Evolutionary conservation across 169 alveolate genomes (phyloP).

Genomic region (Cryptosporidium ubiquitum): DNA sequence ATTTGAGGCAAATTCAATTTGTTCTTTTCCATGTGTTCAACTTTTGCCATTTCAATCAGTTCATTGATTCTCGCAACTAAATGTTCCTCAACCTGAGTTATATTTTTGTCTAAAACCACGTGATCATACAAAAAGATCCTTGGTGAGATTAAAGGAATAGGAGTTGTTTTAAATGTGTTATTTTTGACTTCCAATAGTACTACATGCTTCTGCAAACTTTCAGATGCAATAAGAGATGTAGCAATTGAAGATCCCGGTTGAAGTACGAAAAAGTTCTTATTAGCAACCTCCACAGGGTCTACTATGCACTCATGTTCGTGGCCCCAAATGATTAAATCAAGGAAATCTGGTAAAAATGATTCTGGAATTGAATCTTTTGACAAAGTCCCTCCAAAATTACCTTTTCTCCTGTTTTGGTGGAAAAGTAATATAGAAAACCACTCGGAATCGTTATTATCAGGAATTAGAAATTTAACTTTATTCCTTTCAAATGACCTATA

Average conservation of each 20-base stretch:
- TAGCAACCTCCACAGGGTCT: constrained; percentile 81
- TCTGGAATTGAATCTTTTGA: constrained; percentile 88
- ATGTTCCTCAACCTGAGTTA: neutral
- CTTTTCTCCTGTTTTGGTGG: constrained; percentile 94
- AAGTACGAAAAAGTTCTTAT: constrained; percentile 87
- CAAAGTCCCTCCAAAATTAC: constrained; percentile 85
- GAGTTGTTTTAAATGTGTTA: constrained; percentile 86
- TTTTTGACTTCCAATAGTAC: constrained; percentile 87
- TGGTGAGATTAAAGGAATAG: constrained; percentile 87
- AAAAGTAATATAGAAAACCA: constrained; percentile 92
- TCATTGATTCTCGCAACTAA: constrained; percentile 15
- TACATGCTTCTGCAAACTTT: constrained; percentile 90
- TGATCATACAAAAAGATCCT: constrained; percentile 87
- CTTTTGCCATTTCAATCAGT: constrained; percentile 20
- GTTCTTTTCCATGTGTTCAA: neutral
- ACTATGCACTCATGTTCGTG: constrained; percentile 96
- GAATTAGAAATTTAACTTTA: constrained; percentile 89
- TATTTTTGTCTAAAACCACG: neutral
- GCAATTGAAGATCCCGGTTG: constrained; percentile 95
- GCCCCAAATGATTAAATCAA: constrained; percentile 93
- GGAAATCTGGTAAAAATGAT: constrained; percentile 87
- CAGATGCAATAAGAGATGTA: constrained; percentile 92
- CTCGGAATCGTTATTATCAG: constrained; percentile 80
- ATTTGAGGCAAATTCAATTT: neutral
- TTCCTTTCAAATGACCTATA: constrained; percentile 88